Evolutionary conservation across 1,284 basidiomycete species (phyloP), one percentile per base, ranked within the genome.

Genomic region (Boletus mariae): DNA sequence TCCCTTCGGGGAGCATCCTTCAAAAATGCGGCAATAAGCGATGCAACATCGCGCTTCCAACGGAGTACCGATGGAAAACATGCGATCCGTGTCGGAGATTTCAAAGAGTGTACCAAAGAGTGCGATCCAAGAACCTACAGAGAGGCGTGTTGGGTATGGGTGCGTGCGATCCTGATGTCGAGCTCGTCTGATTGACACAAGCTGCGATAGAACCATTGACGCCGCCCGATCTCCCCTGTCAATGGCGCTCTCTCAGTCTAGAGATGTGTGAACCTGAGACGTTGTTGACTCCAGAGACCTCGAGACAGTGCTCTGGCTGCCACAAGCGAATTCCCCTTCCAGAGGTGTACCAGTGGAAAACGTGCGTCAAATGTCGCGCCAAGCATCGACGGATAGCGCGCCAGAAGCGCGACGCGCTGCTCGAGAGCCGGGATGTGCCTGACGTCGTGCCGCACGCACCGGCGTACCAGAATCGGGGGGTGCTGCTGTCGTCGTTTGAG

Each of bases 41-140:
- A 44, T 72, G 70, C 37, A 60, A 61, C 17, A 57, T 61, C 31
- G 55, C 61, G 4, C 49, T 71, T 17, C 58, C 66, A 26, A 45
- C 45, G 28, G 61, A 59, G 15, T 63, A 70, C 48, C 63, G 60
- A 17, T 72, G 71, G 73, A 72, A 73, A 56, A 67, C 63, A 47
- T 74, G 74, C 38, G 58, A 66, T 23, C 45, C 65, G 2, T 74
- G 74, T 54, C 71, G 74, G 20, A 47, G 59, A 40, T 61, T 66
- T 25, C 59, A 66, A 34, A 61, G 71, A 12, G 47, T 57, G 43
- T 73, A 71, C 58, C 65, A 67, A 32, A 26, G 15, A 7, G 15
- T 31, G 10, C 62, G 51, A 9, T 23, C 37, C 32, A 50, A 61
- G 32, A 56, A 55, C 25, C 20, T 31, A 5, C 55, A 48, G 28